Base-by-base conservation (phyloP, 345 rosid species). In the Dipteronia sinensis region DNA sequence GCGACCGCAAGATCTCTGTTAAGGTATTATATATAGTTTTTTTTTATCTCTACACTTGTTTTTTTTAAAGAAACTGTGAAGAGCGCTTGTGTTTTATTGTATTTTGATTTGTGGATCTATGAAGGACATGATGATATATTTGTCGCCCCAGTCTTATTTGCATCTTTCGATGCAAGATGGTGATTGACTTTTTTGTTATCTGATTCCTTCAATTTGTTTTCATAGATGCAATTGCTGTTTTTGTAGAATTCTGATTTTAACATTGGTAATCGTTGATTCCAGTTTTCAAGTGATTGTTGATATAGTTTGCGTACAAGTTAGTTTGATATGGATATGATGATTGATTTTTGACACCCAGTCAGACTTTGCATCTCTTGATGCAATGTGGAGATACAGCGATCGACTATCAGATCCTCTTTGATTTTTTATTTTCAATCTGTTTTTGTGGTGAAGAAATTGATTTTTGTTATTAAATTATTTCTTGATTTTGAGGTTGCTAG, bases 101-200 rank as follows among this genome's bases (percentile, higher is more conserved):
- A 20, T 34, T 42, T n/a, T 11, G 10, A 40, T 44, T 9, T 69
- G 38, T 25, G 76, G 27, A 13, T 29, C 1, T 65, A 11, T 1
- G 1, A 73, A 61, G 87, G 80, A 89, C 78, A 76, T 89, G 97
- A 94, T 92, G 97, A 90, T 86, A 69, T 61, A 1, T 46, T 78
- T 92, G 98, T 94, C 94, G 97, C 98, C 95, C 98, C 97, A 92
- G 98, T 89, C 94, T 92, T 92, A 90, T 62, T 65, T 89, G 91
- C 92, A 79, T 84, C 69, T 55, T 11, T 67, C 38, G 74, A 80
- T 89, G 92, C 84, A 87, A 80, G 31, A 49, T 94, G 97, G 94
- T 92, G 98, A 94, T 89, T 85, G 95, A 92, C 97, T 69, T 73
- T 75, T 68, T 42, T 19, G 25, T 49, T 79, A 71, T 86, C 91